These are phyloP conservation scores for Deuterostichococcus epilithicus DNA, from an alignment of 139 green algal species.

Conservation along the genomic window DNA sequence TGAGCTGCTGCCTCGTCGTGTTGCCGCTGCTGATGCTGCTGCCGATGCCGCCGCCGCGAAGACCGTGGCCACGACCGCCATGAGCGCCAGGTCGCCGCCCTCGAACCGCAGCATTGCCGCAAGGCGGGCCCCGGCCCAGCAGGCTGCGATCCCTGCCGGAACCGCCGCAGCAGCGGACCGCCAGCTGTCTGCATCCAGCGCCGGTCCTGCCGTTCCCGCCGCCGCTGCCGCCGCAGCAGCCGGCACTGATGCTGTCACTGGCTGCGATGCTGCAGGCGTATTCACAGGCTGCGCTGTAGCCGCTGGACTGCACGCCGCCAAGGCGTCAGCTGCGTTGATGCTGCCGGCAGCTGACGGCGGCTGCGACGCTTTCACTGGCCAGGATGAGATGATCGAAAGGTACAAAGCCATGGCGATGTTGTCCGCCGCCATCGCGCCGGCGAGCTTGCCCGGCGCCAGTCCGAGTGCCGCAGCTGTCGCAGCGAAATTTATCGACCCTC, in stretches of 20 bases:
- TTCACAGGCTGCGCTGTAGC: neutral
- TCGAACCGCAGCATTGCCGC: conserved; percentile 7
- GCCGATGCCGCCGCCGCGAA: conserved; percentile 8
- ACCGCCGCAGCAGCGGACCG: no score
- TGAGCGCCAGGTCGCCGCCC: conserved; percentile 21
- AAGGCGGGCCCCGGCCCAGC: conserved; percentile 11
- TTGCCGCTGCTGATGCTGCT: neutral
- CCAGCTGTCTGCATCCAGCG: no score
- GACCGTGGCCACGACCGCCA: conserved; percentile 28
- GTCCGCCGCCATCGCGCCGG: conserved; percentile 65
- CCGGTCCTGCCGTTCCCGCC: no score
- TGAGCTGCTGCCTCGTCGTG: no score
- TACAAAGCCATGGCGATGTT: conserved; percentile 74
- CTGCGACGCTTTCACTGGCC: neutral
- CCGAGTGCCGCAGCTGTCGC: conserved; percentile 48
- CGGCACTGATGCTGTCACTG: conserved; percentile 27
- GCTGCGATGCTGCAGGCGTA: neutral
- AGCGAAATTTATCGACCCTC: conserved; percentile 78
- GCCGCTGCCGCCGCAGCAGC: conserved; percentile 27
- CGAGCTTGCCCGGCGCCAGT: conserved; percentile 31
- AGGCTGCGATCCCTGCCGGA: no score
- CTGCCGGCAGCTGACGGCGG: neutral
- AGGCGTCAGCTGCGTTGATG: neutral
- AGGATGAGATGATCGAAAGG: conserved; percentile 51
- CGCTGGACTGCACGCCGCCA: neutral